phyloP scores from a whole-genome alignment of 208 protist genomes.

The Wallacemonas sp. region DNA sequence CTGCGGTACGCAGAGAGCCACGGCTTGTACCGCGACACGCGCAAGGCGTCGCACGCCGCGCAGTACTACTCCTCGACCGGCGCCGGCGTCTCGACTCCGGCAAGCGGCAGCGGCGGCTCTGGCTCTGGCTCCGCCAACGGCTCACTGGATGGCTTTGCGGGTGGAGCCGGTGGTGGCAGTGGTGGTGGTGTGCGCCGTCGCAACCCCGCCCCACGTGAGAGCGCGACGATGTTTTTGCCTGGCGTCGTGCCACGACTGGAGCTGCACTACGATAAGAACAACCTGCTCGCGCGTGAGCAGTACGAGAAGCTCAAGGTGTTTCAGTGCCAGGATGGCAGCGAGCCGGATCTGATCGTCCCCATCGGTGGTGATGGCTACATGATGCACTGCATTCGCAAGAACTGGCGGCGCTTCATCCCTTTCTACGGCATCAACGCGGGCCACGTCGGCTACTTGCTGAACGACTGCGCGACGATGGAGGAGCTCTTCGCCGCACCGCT shows the following conservation, averaged over 20 bases:
- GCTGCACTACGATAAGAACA: conserved; percentile 87
- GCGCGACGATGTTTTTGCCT: conserved; percentile 54
- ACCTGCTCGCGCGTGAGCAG: conserved; percentile 77
- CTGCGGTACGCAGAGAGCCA: conserved; percentile 81
- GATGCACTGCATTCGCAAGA: conserved; percentile 92
- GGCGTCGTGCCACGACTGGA: conserved; percentile 82
- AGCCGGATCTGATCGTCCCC: conserved; percentile 89
- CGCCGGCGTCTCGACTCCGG: neutral
- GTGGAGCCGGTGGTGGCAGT: no score
- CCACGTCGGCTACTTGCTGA: conserved; percentile 88
- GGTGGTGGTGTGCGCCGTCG: conserved; percentile 24
- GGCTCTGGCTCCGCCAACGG: neutral
- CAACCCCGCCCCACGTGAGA: conserved; percentile 22
- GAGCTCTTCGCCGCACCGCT: conserved; percentile 86
- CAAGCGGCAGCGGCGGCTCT: conserved; percentile 9
- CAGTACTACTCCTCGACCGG: conserved; percentile 23
- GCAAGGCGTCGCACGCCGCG: conserved; percentile 52
- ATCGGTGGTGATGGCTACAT: conserved; percentile 93
- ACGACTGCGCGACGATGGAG: conserved; percentile 74
- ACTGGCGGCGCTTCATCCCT: conserved; percentile 90
- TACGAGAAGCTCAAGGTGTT: conserved; percentile 85
- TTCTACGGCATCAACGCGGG: conserved; percentile 92
- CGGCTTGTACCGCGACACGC: conserved; percentile 76
- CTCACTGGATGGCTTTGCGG: neutral
- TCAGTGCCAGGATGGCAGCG: conserved; percentile 53